These are phyloP conservation scores for Mycena epipterygia DNA, from an alignment of 768 basidiomycete species.

Conservation along the genomic window DNA sequence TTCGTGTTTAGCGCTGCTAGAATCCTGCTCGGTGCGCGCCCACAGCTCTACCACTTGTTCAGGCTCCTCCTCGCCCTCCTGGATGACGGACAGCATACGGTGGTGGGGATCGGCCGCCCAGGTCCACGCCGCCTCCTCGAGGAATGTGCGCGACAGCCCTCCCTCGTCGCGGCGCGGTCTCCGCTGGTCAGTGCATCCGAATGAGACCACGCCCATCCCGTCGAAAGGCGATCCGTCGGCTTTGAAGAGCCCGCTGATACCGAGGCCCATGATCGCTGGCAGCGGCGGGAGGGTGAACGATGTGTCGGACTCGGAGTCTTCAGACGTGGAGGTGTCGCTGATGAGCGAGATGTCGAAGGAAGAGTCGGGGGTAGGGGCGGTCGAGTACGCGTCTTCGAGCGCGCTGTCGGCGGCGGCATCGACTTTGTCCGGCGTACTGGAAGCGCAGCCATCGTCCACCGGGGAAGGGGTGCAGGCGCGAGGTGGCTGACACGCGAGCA, in stretches of 20 bases:
- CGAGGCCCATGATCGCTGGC: constrained; percentile 13
- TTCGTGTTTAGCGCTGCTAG: neutral
- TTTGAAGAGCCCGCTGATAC: constrained; percentile 28
- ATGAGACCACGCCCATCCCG: constrained; percentile 32
- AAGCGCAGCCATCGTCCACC: neutral
- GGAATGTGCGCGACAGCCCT: constrained; percentile 30
- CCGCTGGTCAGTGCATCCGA: constrained; percentile 15
- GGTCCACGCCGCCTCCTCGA: constrained; percentile 31
- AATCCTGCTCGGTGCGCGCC: neutral
- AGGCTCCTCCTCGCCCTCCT: constrained; percentile 5
- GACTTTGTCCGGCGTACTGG: neutral
- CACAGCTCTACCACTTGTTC: neutral
- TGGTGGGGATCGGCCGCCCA: constrained; percentile 30
- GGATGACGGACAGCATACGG: constrained; percentile 20
- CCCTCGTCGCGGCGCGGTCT: neutral
- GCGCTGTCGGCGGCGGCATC: neutral
- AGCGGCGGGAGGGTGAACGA: constrained; percentile 13
- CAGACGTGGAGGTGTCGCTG: constrained; percentile 29
- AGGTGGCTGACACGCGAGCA: constrained; percentile 31
- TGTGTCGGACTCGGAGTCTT: neutral
- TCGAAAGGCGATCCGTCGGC: constrained; percentile 32
- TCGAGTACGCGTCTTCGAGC: neutral
- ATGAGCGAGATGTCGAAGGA: constrained; percentile 35
- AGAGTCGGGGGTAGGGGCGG: neutral
- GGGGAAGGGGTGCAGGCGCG: constrained; percentile 1